phyloP scores from a whole-genome alignment of 495 filamentous ascomycete genomes.

The Neurospora sp. region DNA sequence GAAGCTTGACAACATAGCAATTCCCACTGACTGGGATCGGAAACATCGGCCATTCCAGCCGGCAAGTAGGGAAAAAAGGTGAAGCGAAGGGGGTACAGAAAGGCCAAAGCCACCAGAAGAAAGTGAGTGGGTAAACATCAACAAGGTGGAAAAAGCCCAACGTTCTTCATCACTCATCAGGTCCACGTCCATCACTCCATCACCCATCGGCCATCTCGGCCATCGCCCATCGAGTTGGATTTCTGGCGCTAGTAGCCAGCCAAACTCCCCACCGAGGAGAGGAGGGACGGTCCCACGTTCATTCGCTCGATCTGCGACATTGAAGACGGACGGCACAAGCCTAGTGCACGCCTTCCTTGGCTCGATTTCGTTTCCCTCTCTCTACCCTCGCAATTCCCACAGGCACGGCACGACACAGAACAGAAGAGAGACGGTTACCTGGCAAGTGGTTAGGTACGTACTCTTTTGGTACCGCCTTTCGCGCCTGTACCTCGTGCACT shows the following conservation, averaged over 20 bases:
- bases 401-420: constrained; percentile 6
- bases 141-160: neutral
- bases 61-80: neutral
- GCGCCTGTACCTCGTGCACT: neutral
- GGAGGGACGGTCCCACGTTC: constrained; percentile 9
- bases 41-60: neutral
- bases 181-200: neutral
- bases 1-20: neutral
- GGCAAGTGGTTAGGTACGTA: neutral
- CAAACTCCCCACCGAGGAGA: neutral
- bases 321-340: constrained; percentile 11
- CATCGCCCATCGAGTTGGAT: neutral
- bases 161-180: neutral
- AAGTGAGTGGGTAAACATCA: neutral
- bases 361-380: neutral
- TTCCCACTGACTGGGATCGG: neutral
- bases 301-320: constrained; percentile 19
- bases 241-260: neutral
- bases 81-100: neutral
- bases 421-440: neutral
- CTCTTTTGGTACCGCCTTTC: neutral
- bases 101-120: neutral
- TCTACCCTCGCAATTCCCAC: neutral
- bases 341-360: constrained; percentile 6
- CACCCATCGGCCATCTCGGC: neutral